Percentiles rank a stretch among this genome's conserved stretches.
Conservation (phyloP, 2,329 filamentous ascomycete species). For the Fusarium luffae region DNA sequence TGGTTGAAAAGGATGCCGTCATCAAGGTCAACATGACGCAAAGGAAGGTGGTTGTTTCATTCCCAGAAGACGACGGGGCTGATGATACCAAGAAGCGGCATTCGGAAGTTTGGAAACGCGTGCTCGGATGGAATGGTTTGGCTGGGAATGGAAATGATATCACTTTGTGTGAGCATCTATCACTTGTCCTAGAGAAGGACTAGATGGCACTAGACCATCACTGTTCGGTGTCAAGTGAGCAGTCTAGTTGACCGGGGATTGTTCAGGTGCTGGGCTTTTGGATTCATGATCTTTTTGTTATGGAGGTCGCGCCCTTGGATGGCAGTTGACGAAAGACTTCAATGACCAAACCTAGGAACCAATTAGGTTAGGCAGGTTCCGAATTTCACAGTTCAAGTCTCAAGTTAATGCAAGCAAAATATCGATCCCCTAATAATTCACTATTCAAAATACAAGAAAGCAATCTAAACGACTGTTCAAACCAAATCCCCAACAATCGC, state of each 20-base stretch:
- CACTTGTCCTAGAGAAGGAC: neutral
- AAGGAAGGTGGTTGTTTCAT: neutral
- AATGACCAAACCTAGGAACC: too few species aligned
- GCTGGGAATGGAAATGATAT: neutral
- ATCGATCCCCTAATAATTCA: neutral
- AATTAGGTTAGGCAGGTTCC: neutral
- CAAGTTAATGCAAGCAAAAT: neutral
- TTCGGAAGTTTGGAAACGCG: neutral
- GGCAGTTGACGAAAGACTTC: neutral
- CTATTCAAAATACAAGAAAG: neutral
- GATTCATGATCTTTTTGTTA: neutral
- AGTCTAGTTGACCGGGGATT: neutral
- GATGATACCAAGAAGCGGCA: neutral
- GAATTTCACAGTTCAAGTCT: neutral
- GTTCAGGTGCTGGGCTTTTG: neutral
- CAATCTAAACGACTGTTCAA: neutral
- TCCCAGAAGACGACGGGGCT: too few species aligned
- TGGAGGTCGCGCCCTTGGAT: neutral
- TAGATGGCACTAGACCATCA: neutral
- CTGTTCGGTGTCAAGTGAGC: neutral
- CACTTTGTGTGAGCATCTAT: neutral
- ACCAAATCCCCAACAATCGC: neutral
- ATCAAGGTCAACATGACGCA: slow-evolving; percentile 4
- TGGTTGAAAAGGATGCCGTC: accelerated
- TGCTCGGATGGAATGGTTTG: neutral